Conservation (phyloP, 2,329 filamentous ascomycete genomes). For the Pseudocercospora ulei region DNA sequence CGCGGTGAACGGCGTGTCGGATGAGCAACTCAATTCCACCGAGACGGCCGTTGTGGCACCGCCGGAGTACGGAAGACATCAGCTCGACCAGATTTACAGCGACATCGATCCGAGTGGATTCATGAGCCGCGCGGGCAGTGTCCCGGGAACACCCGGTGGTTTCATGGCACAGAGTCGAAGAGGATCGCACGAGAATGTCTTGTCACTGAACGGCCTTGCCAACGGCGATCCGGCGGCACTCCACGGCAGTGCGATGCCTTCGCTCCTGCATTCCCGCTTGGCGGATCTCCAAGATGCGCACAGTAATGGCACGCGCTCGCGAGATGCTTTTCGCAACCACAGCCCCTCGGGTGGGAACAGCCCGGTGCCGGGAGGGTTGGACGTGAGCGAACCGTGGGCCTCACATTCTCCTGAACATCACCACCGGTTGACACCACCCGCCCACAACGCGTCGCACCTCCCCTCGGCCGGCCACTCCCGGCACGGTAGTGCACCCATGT, state of each 20-base stretch:
- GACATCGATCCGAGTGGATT: conserved; percentile 74
- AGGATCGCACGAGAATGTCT: conserved; percentile 72
- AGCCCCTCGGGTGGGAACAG: conserved; percentile 32
- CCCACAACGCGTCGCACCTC: conserved; percentile 21
- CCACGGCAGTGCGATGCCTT: conserved; percentile 45
- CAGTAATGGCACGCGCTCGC: conserved; percentile 26
- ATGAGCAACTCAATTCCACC: conserved; percentile 42
- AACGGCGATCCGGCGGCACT: conserved; percentile 40
- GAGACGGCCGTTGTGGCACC: conserved; percentile 61
- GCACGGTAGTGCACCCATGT: conserved; percentile 28
- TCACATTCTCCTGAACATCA: conserved; percentile 23
- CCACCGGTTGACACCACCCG: conserved; percentile 13
- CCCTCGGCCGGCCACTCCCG: conserved; percentile 23
- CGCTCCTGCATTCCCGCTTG: conserved; percentile 61
- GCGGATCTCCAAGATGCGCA: conserved; percentile 43
- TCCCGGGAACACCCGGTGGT: conserved; percentile 57
- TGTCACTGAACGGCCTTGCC: conserved; percentile 46
- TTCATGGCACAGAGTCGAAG: conserved; percentile 60
- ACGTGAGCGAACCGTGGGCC: conserved; percentile 12
- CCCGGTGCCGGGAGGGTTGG: conserved; percentile 24
- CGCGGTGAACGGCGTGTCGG: conserved; percentile 34
- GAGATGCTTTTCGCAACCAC: conserved; percentile 24
- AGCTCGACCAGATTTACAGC: conserved; percentile 81
- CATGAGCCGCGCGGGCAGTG: conserved; percentile 44
- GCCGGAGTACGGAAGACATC: conserved; percentile 84